Evolutionary conservation across 805 yeast species (phyloP).

Genomic region (Nakazawaea wyomingensis): DNA sequence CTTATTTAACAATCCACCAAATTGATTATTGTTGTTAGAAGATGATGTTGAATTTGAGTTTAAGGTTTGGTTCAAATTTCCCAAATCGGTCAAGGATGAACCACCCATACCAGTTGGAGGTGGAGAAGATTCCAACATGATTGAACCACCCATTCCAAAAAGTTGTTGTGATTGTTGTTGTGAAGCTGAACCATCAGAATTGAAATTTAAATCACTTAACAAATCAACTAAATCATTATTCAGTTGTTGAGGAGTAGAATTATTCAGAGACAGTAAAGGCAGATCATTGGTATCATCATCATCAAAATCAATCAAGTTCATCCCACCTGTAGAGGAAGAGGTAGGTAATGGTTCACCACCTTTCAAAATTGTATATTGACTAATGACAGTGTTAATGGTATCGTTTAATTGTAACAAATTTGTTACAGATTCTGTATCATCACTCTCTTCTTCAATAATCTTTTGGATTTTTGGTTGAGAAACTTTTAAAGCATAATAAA

Average conservation of each 20-base stretch:
- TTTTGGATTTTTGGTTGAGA: slow-evolving; percentile 85
- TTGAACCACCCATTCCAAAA: slow-evolving; percentile 22
- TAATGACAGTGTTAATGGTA: slow-evolving; percentile 60
- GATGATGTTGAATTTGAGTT: too few species aligned
- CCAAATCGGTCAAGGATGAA: not conserved
- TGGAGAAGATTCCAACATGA: slow-evolving; percentile 27
- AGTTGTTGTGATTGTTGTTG: slow-evolving; percentile 32
- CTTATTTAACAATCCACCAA: slow-evolving; percentile 1
- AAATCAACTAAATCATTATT: slow-evolving; percentile 57
- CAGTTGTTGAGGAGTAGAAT: slow-evolving; percentile 8
- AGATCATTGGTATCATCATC: slow-evolving; percentile 34
- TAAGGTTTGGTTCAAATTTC: not conserved
- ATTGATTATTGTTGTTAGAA: not conserved
- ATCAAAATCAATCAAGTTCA: slow-evolving; percentile 68
- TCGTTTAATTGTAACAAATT: slow-evolving; percentile 70
- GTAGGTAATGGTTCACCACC: slow-evolving; percentile 40
- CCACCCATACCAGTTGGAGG: slow-evolving; percentile 15
- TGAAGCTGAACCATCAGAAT: slow-evolving; percentile 43
- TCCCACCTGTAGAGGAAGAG: slow-evolving; percentile 28
- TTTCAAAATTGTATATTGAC: slow-evolving; percentile 61
- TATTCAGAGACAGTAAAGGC: not conserved
- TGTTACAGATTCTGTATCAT: slow-evolving; percentile 59
- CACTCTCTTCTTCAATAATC: slow-evolving; percentile 75
- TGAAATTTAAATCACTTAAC: slow-evolving; percentile 50
- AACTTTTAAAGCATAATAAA: slow-evolving; percentile 71